Evolutionary conservation across 768 basidiomycete species (phyloP), one percentile per base, ranked within the genome.

Genomic region (Coprinellus micaceus): DNA sequence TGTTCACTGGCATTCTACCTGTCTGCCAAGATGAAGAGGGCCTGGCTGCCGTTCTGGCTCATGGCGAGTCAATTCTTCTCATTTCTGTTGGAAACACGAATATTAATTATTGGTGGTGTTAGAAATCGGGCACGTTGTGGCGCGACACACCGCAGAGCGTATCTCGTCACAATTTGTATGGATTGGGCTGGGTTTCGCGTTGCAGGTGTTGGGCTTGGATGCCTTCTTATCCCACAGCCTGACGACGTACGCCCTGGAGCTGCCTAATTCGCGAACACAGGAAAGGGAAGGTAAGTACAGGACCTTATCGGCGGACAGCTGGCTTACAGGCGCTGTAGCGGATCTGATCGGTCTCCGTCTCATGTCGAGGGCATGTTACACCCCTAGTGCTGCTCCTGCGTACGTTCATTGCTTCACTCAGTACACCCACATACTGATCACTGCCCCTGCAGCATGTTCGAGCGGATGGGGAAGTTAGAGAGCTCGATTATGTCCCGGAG

Each of bases 1-100:
- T 98, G 10, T 96, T 91, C 65, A 94, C 92, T 0, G 94, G 94
- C 0, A 91, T 97, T 33, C 68, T 97, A 3, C 91, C 89, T 0
- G 72, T 94, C 5, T 86, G 85, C 45, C 74, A 73, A 58, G 85
- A 92, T 59, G 91, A 94, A 61, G 81, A 88, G 63, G 92, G 91
- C 0, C 73, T 98, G 0, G 91, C 94, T 1, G 86, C 86, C 17
- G 86, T 97, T 1, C 71, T 98, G 2, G 83, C 89, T 0, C 94
- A 97, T 67, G 92, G 93, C 89, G 53, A 65, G 11, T 41, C 26
- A n/a, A 29, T n/a, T 36, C 19, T 7, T n/a, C 22, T 25, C 15
- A 50, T n/a, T 29, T 56, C 26, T 19, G n/a, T n/a, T n/a, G n/a
- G n/a, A n/a, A n/a, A n/a, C 37, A 4, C 37, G 12, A 33, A 22